Conservation (phyloP, 345 rosid species). For the Salix brachista region DNA sequence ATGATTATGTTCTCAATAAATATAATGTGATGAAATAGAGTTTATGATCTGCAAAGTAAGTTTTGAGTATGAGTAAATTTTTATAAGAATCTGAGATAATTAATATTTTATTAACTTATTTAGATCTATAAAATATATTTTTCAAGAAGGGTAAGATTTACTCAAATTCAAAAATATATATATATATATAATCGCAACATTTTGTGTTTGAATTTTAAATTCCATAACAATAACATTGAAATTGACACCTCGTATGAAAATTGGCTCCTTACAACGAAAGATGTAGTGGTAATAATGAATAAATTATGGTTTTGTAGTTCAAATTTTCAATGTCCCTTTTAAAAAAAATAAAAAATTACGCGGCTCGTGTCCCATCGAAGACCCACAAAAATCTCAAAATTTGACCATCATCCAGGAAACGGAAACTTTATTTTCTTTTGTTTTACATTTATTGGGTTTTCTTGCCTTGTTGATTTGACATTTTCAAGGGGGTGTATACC, state of each 20-base stretch:
- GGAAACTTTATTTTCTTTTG: neutral
- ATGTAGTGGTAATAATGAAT: neutral
- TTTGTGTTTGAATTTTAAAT: too few species aligned
- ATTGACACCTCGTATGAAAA: neutral
- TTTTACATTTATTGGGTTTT: too few species aligned
- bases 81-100: too few species aligned
- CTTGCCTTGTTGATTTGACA: neutral
- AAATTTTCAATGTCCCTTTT: neutral
- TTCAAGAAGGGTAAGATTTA: too few species aligned
- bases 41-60: accelerated
- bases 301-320: neutral
- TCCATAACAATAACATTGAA: neutral
- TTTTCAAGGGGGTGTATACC: too few species aligned
- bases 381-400: neutral
- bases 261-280: neutral
- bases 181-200: too few species aligned
- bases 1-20: too few species aligned
- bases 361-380: neutral
- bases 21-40: accelerated
- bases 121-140: too few species aligned
- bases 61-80: accelerated
- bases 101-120: accelerated
- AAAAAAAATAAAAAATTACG: too few species aligned
- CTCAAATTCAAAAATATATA: too few species aligned
- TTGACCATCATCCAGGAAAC: neutral